These are phyloP conservation scores for Podila verticillata DNA, from an alignment of 192 early-diverging fungal species.

Conservation along the genomic window DNA sequence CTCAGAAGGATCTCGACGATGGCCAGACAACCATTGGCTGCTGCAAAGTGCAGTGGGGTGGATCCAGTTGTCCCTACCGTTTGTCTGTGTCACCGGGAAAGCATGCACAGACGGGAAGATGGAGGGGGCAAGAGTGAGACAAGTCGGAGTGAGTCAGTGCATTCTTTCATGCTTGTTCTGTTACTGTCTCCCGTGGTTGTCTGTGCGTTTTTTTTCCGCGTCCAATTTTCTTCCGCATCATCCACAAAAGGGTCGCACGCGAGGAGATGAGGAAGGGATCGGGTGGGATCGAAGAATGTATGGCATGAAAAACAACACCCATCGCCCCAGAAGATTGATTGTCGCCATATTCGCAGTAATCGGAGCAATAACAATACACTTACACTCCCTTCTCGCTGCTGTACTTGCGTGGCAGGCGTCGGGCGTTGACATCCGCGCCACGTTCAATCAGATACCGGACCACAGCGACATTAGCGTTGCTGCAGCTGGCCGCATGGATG, in stretches of 20 bases:
- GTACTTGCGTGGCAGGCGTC: slow-evolving; percentile 42
- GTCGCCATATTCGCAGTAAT: not conserved
- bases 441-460: slow-evolving; percentile 75
- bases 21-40: slow-evolving; percentile 74
- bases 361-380: slow-evolving; percentile 1
- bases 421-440: slow-evolving; percentile 77
- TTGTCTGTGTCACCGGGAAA: slow-evolving; percentile 12
- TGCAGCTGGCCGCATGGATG: slow-evolving; percentile 75
- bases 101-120: not conserved
- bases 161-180: no score
- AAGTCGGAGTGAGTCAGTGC: not conserved
- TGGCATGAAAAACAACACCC: no score
- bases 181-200: no score
- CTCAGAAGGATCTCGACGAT: slow-evolving; percentile 70
- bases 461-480: slow-evolving; percentile 69
- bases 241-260: no score
- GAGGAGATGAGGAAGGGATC: no score
- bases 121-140: not conserved
- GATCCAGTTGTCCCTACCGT: slow-evolving; percentile 70
- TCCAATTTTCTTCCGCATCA: no score
- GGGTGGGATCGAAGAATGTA: no score
- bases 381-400: slow-evolving; percentile 51
- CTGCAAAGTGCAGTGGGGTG: slow-evolving; percentile 88
- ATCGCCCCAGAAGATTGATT: no score
- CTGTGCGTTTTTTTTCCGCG: no score